Evolutionary conservation across 1,284 basidiomycete genomes (phyloP), one percentile per base, ranked within the genome.

Genomic region (Ustilago loliicola): DNA sequence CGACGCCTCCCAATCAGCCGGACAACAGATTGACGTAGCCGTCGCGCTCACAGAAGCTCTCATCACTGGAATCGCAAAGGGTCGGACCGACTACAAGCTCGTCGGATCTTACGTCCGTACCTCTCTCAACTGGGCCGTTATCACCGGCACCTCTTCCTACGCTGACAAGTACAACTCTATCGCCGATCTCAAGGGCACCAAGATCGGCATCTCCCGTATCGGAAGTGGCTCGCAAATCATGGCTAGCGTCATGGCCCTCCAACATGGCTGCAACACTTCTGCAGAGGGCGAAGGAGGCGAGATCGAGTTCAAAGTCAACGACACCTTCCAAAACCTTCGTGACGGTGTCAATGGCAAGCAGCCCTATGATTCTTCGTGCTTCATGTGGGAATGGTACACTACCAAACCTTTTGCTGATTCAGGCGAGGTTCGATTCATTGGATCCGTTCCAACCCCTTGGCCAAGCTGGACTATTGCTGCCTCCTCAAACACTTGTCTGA

Each of bases 11-110:
- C 29, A 67, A 10, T 25, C 62, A 11, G 59, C 51, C 13, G 81
- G 73, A 7, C 82, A 82, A n/a, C 71, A 71, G 48, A 86, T 86
- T 38, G 84, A 86, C 38, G 81, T 84, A 0, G 84, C 66, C 67
- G 94, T 94, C 75, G 96, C 96, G 0, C 90, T 99, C 59, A 98
- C 96, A 0, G 96, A 98, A 86, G 91, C 94, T 0, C 88, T 98
- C 42, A 95, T 98, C 77, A 93, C 95, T 53, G 96, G 96, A 0
- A 94, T 98, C 60, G 94, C 94, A 13, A 86, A 86, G 51, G 94
- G 94, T 0, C 93, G 93, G 0, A 89, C 90, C 59, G 91, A 92
- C 17, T 98, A 97, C 88, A 94, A 93, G 86, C 91, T 98, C 17
- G 92, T 96, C 3, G 96, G 96, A 2, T 94, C 93, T 83, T 98